Base-by-base conservation (phyloP, 345 rosid species). In the Ricinus communis region DNA sequence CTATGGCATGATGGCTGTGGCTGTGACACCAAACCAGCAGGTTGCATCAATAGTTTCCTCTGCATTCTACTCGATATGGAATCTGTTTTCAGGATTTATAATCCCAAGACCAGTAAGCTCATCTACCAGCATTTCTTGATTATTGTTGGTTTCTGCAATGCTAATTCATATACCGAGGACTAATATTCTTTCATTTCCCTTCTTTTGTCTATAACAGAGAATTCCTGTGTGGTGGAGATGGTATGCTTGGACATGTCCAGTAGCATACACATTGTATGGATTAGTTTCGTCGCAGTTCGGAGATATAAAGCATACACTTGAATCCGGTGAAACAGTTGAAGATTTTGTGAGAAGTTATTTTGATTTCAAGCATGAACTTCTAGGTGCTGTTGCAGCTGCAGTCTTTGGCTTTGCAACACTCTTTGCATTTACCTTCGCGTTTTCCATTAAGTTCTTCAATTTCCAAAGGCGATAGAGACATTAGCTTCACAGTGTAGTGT, bases 1-100 rank as follows among this genome's bases (percentile, higher is more conserved):
- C 77, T 87, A 87, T 3, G 96, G 92, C 15, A 90, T 87, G 96
- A 90, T 90, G 96, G 74, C 86, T 8, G 89, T 87, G 13, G 91
- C 91, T 11, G 71, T 81, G 77, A 87, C 96, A 10, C 96, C 96
- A 4, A 87, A 86, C 53, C 82, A 80, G 71, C 86, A 85, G 74
- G 80, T 86, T 22, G 85, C 91, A 31, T 64, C 85, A 72, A 83
- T 87, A n/a, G 79, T 82, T 70, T 83, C 92, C 15, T 62, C 87
- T 19, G 87, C 84, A 53, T 83, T 87, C 57, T 87, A 80, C 41
- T 76, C 78, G 16, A 14, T 90, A 0, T 90, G 92, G 96, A 86
- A 85, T 70, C 51, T 87, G 45, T 89, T 87, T 72, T 71, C 88
- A 2, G 94, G 94, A 41, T 89, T 85, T 79, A 72, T 89, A 66